Conservation (phyloP, 331 rosid species). For the Ulmus americana region DNA sequence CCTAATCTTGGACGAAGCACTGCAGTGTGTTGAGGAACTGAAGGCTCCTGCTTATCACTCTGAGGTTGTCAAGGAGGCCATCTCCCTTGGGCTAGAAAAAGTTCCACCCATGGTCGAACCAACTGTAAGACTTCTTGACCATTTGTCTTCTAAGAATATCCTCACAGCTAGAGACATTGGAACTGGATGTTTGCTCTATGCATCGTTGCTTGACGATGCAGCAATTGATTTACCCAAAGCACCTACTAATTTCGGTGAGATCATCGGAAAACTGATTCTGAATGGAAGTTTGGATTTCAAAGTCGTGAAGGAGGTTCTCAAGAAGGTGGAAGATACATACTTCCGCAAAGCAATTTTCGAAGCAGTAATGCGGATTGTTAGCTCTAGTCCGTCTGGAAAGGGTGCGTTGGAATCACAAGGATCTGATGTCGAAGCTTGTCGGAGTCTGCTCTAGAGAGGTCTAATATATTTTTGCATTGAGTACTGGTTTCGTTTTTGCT, state of each 20-base stretch:
- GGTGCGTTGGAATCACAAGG: slow-evolving; percentile 63
- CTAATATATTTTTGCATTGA: slow-evolving; percentile 18
- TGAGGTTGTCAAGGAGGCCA: slow-evolving; percentile 84
- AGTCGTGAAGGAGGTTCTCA: slow-evolving; percentile 57
- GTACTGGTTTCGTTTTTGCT: slow-evolving; percentile 24
- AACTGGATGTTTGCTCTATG: slow-evolving; percentile 71
- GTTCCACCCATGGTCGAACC: slow-evolving; percentile 61
- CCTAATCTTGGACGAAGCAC: slow-evolving; percentile 68
- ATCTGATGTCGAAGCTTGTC: slow-evolving; percentile 71
- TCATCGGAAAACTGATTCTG: slow-evolving; percentile 53
- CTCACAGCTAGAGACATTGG: slow-evolving; percentile 50
- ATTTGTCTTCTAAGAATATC: slow-evolving; percentile 45
- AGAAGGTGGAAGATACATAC: slow-evolving; percentile 54
- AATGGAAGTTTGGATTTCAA: slow-evolving; percentile 63
- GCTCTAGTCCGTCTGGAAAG: slow-evolving; percentile 49
- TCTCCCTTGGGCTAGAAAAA: slow-evolving; percentile 64
- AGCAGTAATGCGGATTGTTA: slow-evolving; percentile 36
- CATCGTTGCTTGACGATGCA: slow-evolving; percentile 55
- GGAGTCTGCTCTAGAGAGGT: slow-evolving; percentile 35
- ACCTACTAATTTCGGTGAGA: slow-evolving; percentile 74
- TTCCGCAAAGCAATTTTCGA: slow-evolving; percentile 54
- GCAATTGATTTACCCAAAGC: slow-evolving; percentile 80
- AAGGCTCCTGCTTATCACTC: slow-evolving; percentile 63
- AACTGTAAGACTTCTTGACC: slow-evolving; percentile 55
- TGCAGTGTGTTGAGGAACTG: slow-evolving; percentile 82